Percentiles rank a stretch among this genome's conserved stretches.
These are phyloP conservation scores for Pachysandra terminalis DNA, from an alignment of 164 flowering plant genomes.

Conservation along the genomic window DNA sequence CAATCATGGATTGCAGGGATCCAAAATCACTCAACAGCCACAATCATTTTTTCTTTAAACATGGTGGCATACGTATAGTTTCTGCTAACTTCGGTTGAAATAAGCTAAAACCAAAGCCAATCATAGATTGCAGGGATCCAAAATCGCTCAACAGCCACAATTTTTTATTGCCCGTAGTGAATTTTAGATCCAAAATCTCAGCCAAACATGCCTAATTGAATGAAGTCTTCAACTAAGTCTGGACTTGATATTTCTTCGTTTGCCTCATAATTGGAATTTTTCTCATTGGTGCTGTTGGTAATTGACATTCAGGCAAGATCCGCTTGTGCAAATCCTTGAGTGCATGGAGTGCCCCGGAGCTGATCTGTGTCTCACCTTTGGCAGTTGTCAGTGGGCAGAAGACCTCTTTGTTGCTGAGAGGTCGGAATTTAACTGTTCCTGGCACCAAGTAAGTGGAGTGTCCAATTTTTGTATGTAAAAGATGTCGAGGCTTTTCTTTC, in stretches of 20 bases:
- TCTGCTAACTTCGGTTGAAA: too few relatives aligned
- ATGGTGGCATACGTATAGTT: too few relatives aligned
- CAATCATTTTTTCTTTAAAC: too few relatives aligned
- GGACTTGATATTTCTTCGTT: not conserved
- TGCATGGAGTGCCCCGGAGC: constrained; percentile 69
- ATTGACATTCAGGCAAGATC: constrained; percentile 52
- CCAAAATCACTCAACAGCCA: too few relatives aligned
- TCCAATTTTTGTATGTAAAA: not conserved
- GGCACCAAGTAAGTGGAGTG: constrained; percentile 63
- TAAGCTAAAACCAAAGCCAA: too few relatives aligned
- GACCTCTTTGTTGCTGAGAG: constrained; percentile 59
- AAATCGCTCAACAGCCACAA: too few relatives aligned
- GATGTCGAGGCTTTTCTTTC: not conserved
- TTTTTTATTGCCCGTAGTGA: too few relatives aligned
- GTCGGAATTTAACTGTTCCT: constrained; percentile 54
- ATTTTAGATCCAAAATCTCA: too few relatives aligned
- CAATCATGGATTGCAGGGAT: too few relatives aligned
- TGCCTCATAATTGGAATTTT: not conserved
- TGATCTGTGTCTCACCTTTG: constrained; percentile 73
- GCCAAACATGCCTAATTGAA: too few relatives aligned
- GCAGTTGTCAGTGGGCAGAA: constrained; percentile 77
- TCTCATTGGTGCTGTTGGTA: constrained; percentile 7
- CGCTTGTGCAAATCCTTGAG: constrained; percentile 68
- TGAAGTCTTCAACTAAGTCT: too few relatives aligned
- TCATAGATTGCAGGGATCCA: too few relatives aligned